Base-by-base conservation (phyloP, 1,284 basidiomycete genomes). In the Singerocomus inundabilis region DNA sequence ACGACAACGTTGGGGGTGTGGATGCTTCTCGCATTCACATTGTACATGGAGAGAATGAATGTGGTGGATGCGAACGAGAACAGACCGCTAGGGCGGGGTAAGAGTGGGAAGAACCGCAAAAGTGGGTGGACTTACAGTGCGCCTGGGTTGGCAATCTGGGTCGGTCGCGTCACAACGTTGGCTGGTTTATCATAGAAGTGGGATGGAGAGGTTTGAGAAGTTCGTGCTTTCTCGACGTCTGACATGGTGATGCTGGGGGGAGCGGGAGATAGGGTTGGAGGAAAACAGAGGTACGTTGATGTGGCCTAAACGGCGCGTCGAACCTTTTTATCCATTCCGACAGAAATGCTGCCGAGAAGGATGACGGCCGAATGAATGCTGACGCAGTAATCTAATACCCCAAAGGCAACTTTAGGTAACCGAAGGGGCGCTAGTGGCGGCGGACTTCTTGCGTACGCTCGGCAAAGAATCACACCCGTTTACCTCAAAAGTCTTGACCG, bases 31-130 rank as follows among this genome's bases (percentile, higher is more conserved):
- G 83, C 70, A 47, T 74, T 62, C 35, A 79, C 71, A 63, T 86
- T 89, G 75, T 78, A 84, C 61, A 88, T 57, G 6, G 85, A 86
- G 43, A 88, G 72, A 54, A 88, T 79, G 62, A 89, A 77, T 0
- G 85, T 88, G 29, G 85, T 89, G 2, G 82, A 80, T 9, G 85
- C 85, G 66, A 88, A 90, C 41, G 82, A 80, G 64, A 84, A 84
- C 40, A 89, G 70, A 26, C 86, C 87, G n/a, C 79, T 79, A 55
- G 1, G 16, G n/a, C 6, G 10, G 16, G 13, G 21, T 60, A 1
- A 67, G 48, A 12, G 1, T 0, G 4, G 1, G 18, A 13, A n/a
- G 13, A 10, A 1, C 12, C 0, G 5, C 13, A 21, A 15, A 4
- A 12, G 13, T 3, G 31, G 18, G 28, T 5, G 15, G 13, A 57